Base-by-base conservation (phyloP, 495 filamentous ascomycete species). In the Letharia lupina region DNA sequence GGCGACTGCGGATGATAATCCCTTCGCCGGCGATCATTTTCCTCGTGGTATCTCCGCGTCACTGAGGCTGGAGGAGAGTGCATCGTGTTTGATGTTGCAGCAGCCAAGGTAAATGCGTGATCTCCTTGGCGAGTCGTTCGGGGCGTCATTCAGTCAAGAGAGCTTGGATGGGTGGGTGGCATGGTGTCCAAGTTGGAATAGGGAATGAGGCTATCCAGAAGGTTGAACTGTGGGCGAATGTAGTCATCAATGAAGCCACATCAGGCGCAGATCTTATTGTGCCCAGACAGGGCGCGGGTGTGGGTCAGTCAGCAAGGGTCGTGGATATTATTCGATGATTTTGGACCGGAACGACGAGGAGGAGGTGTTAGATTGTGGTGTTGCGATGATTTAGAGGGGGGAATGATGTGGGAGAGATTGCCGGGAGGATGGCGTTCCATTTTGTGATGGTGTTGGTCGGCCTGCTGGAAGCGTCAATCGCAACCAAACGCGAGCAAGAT, bases 11-110 rank as follows among this genome's bases (percentile, higher is more conserved):
- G 63, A 39, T 44, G 62, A 60, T 63, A 66, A 68, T 75, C 65
- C 63, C 72, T 72, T 71, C 68, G 67, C 31, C 62, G 64, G 33
- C 68, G 69, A 13, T 74, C 75, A 23, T 75, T 72, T 63, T 74
- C 70, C 35, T 72, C 71, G 31, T 64, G 61, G 28, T 67, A 64
- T 52, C 66, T 73, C 71, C 66, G 66, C 60, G 67, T 62, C 64
- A 67, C 69, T 68, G 70, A 58, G n/a, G 52, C 59, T 61, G 58
- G 44, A 31, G 64, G 45, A 48, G 52, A 56, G 20, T 45, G 47
- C 23, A 67, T 63, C 39, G 54, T 33, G 8, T 63, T 47, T 28
- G 12, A 11, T 37, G 12, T 57, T 56, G 63, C 37, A 4, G 70
- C 72, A 23, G 73, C 74, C 76, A 50, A 42, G 63, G 40, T 64